These are phyloP conservation scores for Gentiana macrophylla DNA, from an alignment of 257 asterid species.

Conservation along the genomic window DNA sequence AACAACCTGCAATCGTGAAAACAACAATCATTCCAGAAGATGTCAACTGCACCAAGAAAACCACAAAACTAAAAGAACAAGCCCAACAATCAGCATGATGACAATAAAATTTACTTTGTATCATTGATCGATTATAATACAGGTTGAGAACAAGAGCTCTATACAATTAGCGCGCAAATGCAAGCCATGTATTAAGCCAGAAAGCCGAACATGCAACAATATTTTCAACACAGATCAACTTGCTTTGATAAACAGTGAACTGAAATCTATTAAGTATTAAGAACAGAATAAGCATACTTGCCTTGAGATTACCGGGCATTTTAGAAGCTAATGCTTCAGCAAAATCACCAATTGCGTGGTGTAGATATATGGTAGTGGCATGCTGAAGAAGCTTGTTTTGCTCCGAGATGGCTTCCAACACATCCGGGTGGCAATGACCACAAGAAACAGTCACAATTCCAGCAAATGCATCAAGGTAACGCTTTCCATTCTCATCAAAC, in stretches of 20 bases:
- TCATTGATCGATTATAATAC: no score
- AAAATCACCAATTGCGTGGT: conserved; percentile 82
- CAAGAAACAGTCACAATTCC: conserved; percentile 96
- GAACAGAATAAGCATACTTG: conserved; percentile 3
- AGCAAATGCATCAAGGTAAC: conserved; percentile 94
- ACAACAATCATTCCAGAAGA: neutral
- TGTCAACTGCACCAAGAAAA: neutral
- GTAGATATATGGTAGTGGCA: conserved; percentile 86
- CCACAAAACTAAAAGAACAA: neutral
- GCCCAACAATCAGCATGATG: no score
- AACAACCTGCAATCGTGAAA: conserved; percentile 49
- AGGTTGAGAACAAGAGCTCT: no score
- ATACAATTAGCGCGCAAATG: no score
- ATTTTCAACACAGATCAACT: neutral
- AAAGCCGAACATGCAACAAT: neutral
- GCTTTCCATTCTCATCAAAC: conserved; percentile 78
- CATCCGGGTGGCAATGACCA: conserved; percentile 89
- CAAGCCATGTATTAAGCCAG: no score
- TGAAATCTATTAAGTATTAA: neutral
- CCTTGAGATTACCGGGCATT: conserved; percentile 94
- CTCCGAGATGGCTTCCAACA: conserved; percentile 54
- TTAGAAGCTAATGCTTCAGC: conserved; percentile 85
- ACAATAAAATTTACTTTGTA: no score
- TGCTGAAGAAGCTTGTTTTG: conserved; percentile 96
- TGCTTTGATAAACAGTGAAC: neutral